Percentiles rank a stretch among this genome's conserved stretches.
Evolutionary conservation across 495 filamentous ascomycete species (phyloP).

Genomic region (Tuber umbilicatum): DNA sequence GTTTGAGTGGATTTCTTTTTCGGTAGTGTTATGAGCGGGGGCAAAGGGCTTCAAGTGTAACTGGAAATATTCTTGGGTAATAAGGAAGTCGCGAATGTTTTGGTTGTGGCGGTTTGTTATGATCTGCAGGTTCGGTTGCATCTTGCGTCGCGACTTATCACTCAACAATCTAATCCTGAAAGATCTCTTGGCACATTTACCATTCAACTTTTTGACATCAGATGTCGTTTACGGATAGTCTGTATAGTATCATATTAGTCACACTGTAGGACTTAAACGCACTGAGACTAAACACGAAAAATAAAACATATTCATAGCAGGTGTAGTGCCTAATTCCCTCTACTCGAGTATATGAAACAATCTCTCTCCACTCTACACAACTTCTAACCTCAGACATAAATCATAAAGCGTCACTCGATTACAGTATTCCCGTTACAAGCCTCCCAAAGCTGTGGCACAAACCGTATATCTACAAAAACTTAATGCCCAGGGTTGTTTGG

Average conservation of each 20-base stretch:
- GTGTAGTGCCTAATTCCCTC: not conserved
- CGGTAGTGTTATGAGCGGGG: not conserved
- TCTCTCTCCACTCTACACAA: not conserved
- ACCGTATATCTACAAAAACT: not conserved
- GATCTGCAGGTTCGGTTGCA: conserved; percentile 3
- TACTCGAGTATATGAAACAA: not conserved
- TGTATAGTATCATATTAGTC: not conserved
- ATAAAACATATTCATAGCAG: not conserved
- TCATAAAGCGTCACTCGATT: not conserved
- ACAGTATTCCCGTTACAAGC: not conserved
- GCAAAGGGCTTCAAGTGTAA: not conserved
- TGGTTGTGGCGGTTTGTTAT: conserved; percentile 4
- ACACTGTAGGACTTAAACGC: not conserved
- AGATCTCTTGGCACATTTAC: not conserved
- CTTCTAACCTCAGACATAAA: not conserved
- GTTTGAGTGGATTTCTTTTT: not conserved
- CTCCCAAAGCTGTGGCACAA: not conserved
- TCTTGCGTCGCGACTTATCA: conserved; percentile 3
- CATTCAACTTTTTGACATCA: not conserved
- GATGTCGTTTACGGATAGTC: not conserved
- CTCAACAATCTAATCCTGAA: not conserved
- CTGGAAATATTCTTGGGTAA: not conserved
- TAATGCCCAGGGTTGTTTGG: not conserved
- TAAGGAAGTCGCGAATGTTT: not conserved
- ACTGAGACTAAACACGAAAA: not conserved